phyloP scores from a whole-genome alignment of 2,329 filamentous ascomycete species.

The Hortaea werneckii region DNA sequence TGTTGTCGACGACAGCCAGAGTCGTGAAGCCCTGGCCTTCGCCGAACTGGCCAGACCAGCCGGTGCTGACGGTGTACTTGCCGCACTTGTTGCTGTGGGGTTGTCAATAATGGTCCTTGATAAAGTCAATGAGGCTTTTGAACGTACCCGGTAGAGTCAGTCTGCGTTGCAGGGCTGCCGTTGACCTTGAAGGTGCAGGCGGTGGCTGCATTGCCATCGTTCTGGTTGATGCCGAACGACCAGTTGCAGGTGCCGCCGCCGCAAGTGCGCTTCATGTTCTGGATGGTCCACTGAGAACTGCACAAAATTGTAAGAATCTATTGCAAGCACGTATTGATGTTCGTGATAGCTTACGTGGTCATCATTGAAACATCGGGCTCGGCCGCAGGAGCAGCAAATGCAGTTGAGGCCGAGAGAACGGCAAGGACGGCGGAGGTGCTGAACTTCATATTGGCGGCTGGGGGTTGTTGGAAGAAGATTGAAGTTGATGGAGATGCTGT shows the following conservation, averaged over 20 bases:
- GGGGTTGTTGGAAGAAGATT: too few species aligned
- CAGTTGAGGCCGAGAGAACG: conserved; percentile 1
- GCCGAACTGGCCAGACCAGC: conserved; percentile 4
- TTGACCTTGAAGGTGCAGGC: conserved; percentile 1
- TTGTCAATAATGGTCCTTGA: too few species aligned
- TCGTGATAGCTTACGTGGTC: too few species aligned
- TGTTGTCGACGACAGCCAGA: conserved; percentile 2
- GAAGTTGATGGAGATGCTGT: too few species aligned
- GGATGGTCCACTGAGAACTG: conserved; percentile 1
- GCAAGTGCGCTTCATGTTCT: conserved; percentile 4
- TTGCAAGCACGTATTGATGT: too few species aligned
- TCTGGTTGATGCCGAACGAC: conserved; percentile 1
- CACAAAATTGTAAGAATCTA: too few species aligned
- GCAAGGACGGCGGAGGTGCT: conserved; percentile 5
- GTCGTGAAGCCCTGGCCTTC: conserved; percentile 4
- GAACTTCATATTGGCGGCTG: neutral
- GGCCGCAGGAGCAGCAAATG: neutral
- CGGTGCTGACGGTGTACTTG: conserved; percentile 1
- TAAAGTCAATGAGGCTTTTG: too few species aligned
- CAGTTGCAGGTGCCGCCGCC: conserved; percentile 1
- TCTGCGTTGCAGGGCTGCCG: neutral
- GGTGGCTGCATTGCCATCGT: neutral
- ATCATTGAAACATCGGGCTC: conserved; percentile 2
- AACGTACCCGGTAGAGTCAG: neutral
- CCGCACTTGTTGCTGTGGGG: conserved; percentile 1